These are phyloP conservation scores for Boletellus deceptivus DNA, from an alignment of 1,284 basidiomycete species.

Conservation along the genomic window DNA sequence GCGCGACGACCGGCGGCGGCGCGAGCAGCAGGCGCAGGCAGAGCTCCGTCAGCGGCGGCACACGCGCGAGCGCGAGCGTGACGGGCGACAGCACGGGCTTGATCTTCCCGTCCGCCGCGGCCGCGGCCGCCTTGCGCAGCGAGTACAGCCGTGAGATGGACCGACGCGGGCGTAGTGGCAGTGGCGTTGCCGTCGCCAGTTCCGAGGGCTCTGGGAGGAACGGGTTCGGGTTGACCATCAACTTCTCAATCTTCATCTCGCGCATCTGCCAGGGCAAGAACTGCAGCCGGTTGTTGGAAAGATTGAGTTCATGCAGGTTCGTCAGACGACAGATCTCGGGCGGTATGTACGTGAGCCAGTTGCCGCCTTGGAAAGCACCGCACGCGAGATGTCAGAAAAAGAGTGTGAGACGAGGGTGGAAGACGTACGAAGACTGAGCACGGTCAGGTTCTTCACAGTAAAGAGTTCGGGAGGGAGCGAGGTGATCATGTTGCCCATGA, in stretches of 20 bases:
- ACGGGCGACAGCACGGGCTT: conserved; percentile 32
- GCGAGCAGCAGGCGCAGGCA: conserved; percentile 49
- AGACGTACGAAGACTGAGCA: conserved; percentile 33
- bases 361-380: conserved; percentile 28
- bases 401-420: not conserved
- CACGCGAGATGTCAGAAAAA: not conserved
- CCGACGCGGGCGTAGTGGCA: conserved; percentile 13
- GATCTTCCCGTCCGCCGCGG: conserved; percentile 9
- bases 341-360: conserved; percentile 56
- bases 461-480: conserved; percentile 30
- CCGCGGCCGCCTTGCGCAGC: conserved; percentile 6
- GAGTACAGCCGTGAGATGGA: conserved; percentile 19
- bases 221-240: conserved; percentile 55
- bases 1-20: too few species aligned
- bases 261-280: conserved; percentile 68
- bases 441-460: conserved; percentile 28
- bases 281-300: conserved; percentile 56
- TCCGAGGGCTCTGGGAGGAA: conserved; percentile 44
- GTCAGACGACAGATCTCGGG: conserved; percentile 58
- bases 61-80: conserved; percentile 20
- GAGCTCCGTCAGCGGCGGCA: conserved; percentile 50
- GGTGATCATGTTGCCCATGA: conserved; percentile 26
- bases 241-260: conserved; percentile 46
- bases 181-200: not conserved
- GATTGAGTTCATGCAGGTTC: conserved; percentile 58